Conservation (phyloP, 2,329 filamentous ascomycete species). For the Cladorrhinum sp. region DNA sequence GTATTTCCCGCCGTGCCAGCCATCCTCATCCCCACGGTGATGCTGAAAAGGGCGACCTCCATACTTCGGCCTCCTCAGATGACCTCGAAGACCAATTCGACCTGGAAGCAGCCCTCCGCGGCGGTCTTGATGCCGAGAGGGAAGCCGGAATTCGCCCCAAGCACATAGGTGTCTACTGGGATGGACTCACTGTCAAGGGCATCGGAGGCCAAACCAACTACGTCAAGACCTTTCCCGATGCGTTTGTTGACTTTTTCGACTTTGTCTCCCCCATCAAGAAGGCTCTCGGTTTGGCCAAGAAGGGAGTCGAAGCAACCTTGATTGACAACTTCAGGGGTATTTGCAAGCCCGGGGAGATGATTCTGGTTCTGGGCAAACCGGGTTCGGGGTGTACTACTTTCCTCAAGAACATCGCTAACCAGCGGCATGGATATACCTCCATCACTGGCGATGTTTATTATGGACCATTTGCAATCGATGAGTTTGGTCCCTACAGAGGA, state of each 20-base stretch:
- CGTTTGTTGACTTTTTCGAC: constrained; percentile 74
- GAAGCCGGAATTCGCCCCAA: constrained; percentile 79
- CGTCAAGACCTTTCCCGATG: constrained; percentile 72
- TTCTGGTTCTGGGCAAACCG: constrained; percentile 75
- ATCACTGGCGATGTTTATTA: constrained; percentile 70
- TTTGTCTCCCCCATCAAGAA: constrained; percentile 62
- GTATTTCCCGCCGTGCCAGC: constrained; percentile 53
- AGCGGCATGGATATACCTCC: constrained; percentile 54
- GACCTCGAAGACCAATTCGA: constrained; percentile 62
- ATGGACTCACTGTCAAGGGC: constrained; percentile 71
- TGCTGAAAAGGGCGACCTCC: constrained; percentile 53
- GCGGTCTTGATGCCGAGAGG: constrained; percentile 66
- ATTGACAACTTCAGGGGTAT: constrained; percentile 69
- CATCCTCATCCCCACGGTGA: constrained; percentile 45
- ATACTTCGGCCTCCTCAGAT: constrained; percentile 38
- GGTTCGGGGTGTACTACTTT: constrained; percentile 71
- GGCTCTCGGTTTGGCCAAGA: constrained; percentile 63
- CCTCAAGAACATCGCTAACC: constrained; percentile 65
- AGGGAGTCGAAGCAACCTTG: constrained; percentile 69
- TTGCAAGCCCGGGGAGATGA: constrained; percentile 81
- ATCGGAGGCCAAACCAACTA: constrained; percentile 72
- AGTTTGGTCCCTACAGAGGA: constrained; percentile 73
- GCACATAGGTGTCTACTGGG: constrained; percentile 77
- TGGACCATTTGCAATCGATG: constrained; percentile 67
- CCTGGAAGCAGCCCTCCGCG: constrained; percentile 69